Conservation (phyloP, 2,329 filamentous ascomycete genomes). For the Venturia asperata region DNA sequence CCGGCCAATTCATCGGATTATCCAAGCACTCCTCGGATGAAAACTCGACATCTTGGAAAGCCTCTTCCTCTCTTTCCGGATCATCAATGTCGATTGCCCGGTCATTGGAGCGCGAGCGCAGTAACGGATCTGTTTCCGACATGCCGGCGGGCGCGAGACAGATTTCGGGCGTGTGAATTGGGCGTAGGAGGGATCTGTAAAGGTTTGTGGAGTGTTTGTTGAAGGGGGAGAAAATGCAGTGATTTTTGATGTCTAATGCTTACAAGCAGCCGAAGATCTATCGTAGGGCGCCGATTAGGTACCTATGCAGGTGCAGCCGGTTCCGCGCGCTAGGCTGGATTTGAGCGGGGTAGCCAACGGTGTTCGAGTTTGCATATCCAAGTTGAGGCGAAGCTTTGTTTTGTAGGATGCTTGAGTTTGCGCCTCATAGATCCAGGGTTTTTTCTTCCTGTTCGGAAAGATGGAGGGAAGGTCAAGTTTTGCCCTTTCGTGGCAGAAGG, state of each 20-base stretch:
- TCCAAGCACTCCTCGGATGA: constrained; percentile 27
- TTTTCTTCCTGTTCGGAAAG: not conserved
- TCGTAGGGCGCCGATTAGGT: not conserved
- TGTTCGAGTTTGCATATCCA: not conserved
- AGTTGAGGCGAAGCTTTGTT: not conserved
- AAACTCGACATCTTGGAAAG: constrained; percentile 22
- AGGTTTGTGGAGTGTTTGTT: no score
- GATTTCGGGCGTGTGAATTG: not conserved
- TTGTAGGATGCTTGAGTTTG: not conserved
- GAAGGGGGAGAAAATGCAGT: not conserved
- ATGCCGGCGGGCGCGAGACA: not conserved
- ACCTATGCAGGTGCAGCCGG: not conserved
- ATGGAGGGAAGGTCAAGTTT: no score
- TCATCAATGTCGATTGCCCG: constrained; percentile 19
- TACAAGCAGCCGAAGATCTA: not conserved
- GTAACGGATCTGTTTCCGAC: not conserved
- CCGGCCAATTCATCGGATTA: constrained; percentile 29
- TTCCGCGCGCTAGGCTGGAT: not conserved
- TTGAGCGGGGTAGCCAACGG: not conserved
- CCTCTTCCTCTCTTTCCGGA: constrained; percentile 23
- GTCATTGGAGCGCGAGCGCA: constrained; percentile 2
- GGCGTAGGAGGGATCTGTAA: not conserved
- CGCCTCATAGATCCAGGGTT: not conserved
- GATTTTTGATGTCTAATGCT: not conserved
- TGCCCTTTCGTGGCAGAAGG: no score